Evolutionary conservation across 208 protist genomes (phyloP).

Genomic region (Acanthamoeba culbertsoni): DNA sequence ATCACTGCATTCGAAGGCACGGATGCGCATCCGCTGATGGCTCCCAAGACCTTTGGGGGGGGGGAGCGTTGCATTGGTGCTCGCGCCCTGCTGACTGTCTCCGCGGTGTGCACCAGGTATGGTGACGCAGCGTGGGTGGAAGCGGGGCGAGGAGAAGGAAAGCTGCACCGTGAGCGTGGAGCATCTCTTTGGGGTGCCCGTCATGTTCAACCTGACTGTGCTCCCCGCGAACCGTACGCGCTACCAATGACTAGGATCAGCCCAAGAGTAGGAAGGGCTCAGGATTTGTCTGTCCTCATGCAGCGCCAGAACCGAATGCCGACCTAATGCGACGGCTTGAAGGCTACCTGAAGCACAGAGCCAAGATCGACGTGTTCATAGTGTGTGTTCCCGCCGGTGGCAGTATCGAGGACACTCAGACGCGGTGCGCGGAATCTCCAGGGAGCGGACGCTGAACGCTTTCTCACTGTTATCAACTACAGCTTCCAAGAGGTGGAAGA

Average conservation of each 20-base stretch:
- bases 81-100: too few relatives aligned
- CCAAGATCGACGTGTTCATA: not conserved
- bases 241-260: not conserved
- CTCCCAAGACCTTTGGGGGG: not conserved
- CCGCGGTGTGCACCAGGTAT: constrained; percentile 16
- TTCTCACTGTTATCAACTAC: not conserved
- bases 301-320: not conserved
- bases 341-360: not conserved
- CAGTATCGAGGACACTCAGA: not conserved
- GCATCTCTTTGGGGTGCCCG: not conserved
- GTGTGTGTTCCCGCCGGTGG: not conserved
- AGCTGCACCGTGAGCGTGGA: not conserved
- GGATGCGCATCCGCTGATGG: not conserved
- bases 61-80: too few relatives aligned
- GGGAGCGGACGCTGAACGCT: not conserved
- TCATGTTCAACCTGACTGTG: constrained; percentile 47
- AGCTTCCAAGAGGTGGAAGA: not conserved
- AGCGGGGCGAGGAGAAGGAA: constrained; percentile 20
- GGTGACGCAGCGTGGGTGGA: constrained; percentile 13
- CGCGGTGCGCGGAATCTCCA: not conserved
- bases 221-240: not conserved
- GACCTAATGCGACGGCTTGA: not conserved
- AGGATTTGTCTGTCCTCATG: not conserved
- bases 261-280: not conserved
- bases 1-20: constrained; percentile 24